phyloP scores from a whole-genome alignment of 768 basidiomycete genomes.

The Tricholoma sp. region DNA sequence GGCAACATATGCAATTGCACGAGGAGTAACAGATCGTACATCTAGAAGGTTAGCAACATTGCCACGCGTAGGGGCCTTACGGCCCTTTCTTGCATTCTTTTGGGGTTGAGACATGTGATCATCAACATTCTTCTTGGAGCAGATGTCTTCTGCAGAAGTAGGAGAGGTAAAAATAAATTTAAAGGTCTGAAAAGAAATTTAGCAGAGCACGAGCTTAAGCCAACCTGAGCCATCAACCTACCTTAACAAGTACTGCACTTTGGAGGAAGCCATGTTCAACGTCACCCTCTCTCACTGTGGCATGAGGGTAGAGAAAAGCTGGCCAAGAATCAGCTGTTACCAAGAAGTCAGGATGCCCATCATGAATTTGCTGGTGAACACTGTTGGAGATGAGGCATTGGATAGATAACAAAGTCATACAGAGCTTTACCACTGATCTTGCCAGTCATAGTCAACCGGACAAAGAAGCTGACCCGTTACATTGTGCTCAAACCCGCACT shows the following conservation, averaged over 20 bases:
- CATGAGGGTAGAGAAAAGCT: conserved; percentile 3
- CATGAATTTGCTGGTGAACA: conserved; percentile 1
- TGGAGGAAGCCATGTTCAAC: conserved; percentile 7
- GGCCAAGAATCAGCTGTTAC: not conserved
- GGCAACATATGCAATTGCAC: conserved; percentile 18
- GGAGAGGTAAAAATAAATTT: conserved; percentile 16
- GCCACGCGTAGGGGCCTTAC: not conserved
- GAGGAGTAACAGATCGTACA: conserved; percentile 12
- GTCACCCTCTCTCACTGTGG: not conserved
- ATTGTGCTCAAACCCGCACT: conserved; percentile 14
- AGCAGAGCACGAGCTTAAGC: not conserved
- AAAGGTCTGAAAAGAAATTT: conserved; percentile 9
- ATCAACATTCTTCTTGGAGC: not conserved
- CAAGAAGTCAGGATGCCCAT: conserved; percentile 6
- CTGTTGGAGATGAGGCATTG: not conserved
- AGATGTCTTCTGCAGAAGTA: conserved; percentile 6
- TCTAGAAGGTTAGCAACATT: conserved; percentile 5
- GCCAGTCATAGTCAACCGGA: conserved; percentile 14
- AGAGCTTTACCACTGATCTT: conserved; percentile 7
- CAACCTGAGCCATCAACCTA: not conserved
- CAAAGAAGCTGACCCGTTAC: conserved; percentile 12
- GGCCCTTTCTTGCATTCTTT: not conserved
- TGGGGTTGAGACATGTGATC: not conserved
- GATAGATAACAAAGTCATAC: not conserved
- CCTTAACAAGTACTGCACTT: conserved; percentile 8